Percentiles rank a stretch among this genome's conserved stretches.
Conservation (phyloP, 345 rosid genomes). For the Citrus glauca region DNA sequence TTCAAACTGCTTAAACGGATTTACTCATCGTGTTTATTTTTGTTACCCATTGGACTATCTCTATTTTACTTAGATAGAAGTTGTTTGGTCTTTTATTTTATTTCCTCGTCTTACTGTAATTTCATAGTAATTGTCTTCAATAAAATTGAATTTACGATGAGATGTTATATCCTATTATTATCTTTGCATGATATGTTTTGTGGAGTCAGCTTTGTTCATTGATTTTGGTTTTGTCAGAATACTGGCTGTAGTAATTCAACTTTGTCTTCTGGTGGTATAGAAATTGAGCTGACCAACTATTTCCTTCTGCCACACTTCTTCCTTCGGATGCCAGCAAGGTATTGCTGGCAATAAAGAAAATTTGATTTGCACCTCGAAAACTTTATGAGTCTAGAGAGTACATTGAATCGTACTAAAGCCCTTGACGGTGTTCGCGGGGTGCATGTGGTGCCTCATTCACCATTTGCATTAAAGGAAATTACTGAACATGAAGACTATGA, state of each 20-base stretch:
- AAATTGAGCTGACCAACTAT: conserved; percentile 13
- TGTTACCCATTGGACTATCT: background rate
- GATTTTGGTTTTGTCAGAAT: background rate
- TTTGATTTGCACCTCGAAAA: conserved; percentile 12
- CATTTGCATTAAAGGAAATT: conserved; percentile 51
- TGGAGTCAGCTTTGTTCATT: background rate
- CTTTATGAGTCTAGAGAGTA: conserved; percentile 50
- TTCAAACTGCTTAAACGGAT: background rate
- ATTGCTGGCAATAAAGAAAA: conserved; percentile 38
- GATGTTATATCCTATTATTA: background rate
- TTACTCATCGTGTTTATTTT: too few relatives aligned
- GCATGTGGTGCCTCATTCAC: conserved; percentile 65
- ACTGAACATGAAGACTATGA: conserved; percentile 41
- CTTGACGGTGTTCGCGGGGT: conserved; percentile 77
- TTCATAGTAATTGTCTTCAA: background rate
- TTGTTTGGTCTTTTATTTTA: background rate
- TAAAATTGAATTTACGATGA: background rate
- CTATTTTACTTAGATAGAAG: background rate
- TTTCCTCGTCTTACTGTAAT: background rate
- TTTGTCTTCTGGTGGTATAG: conserved; percentile 10
- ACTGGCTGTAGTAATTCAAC: background rate
- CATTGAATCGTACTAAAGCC: conserved; percentile 43
- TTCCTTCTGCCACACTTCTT: conserved; percentile 17
- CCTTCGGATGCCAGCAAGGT: conserved; percentile 33
- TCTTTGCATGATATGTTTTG: background rate